Base-by-base conservation (phyloP, 371 early-diverging fungal genomes). In the Syncephalastrum monosporum region DNA sequence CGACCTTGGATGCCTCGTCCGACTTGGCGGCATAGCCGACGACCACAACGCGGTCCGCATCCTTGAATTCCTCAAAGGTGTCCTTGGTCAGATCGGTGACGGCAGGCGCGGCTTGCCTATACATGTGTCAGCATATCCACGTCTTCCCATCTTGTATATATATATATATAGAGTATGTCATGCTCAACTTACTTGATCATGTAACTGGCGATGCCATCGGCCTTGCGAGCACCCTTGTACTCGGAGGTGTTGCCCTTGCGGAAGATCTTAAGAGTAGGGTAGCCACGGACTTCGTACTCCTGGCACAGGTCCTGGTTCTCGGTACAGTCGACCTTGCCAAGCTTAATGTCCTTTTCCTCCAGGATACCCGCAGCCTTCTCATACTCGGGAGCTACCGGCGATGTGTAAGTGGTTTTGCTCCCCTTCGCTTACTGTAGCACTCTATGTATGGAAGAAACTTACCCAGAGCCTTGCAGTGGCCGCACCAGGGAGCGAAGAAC, bases 251-350 rank as follows among this genome's bases (percentile, higher is more conserved):
- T 65, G 60, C 93, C 93, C 15, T 88, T 75, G 61, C 84, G 73
- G 71, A 95, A 91, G 27, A 97, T 86, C 77, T 95, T 96, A 56
- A 98, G 75, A 21, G 98, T 95, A 24, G 98, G 98, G 82, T 88
- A 98, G 27, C 98, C 98, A 56, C 81, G 74, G 44, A 98, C 81
- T 25, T 83, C 88, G 56, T 88, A 79, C 56, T 89, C 86, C 48
- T 81, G 77, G 82, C 97, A 96, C 38, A 94, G 70, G 6, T 85
- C 85, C 41, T 82, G 77, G 64, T 97, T 90, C 24, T 77, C 87
- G 1, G 93, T 94, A 83, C 98, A 98, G 78, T 98, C 97, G 33
- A 98, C 95, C 81, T 97, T 94, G 72, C 93, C 96, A 52, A 97
- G 60, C 50, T 82, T 70, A 59, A 96, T 82, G 21, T 71, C 63